Evolutionary conservation across 2,329 filamentous ascomycete genomes (phyloP).

Genomic region (Ambrosiella beaveri): DNA sequence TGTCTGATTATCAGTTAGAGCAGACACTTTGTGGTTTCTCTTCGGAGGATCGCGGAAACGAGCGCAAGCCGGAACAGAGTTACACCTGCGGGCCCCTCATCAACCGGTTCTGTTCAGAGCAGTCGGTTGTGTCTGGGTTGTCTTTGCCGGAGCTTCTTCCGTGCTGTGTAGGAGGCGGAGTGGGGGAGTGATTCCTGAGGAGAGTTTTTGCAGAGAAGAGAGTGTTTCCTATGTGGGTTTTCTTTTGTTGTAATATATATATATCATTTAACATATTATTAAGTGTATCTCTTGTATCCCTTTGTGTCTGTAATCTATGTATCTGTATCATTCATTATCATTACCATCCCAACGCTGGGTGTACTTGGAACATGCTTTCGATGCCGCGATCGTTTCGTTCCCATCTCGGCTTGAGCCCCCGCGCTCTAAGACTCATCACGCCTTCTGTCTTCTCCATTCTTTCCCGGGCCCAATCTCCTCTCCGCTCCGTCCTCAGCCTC

Average conservation of each 20-base stretch:
- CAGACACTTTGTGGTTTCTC: no score
- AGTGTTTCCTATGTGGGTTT: background rate
- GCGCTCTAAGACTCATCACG: background rate
- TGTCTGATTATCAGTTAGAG: no score
- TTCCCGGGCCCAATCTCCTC: background rate
- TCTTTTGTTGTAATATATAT: background rate
- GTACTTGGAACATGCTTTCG: background rate
- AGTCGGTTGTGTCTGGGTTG: background rate
- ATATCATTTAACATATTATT: background rate
- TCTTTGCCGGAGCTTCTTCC: background rate
- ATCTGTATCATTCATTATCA: background rate
- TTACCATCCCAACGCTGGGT: background rate
- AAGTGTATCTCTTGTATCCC: background rate
- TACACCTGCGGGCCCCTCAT: background rate
- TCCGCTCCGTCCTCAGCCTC: background rate
- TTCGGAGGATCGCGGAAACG: background rate
- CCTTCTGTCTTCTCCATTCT: background rate
- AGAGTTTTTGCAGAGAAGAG: background rate
- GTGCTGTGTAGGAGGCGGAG: background rate
- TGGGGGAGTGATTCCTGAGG: background rate
- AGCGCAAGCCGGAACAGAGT: background rate
- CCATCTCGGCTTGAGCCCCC: background rate
- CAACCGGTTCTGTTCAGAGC: background rate
- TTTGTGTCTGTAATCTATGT: background rate
- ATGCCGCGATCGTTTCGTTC: background rate